Base-by-base conservation (phyloP, 345 rosid species). In the Hypericum perforatum region DNA sequence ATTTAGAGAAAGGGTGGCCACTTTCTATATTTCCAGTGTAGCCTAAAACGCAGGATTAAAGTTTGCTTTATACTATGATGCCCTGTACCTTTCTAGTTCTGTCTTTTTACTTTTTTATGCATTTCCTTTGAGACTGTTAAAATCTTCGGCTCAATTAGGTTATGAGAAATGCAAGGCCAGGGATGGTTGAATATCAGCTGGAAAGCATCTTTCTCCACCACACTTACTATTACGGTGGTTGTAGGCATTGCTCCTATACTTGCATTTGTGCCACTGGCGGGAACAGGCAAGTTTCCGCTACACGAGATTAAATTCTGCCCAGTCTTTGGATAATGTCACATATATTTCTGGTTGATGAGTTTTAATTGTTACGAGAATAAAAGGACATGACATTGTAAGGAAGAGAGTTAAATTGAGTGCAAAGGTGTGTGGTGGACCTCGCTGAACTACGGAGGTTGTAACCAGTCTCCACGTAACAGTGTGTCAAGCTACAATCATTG, bases 191-290 rank as follows among this genome's bases (percentile, higher is more conserved):
- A 65, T 90, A 90, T 77, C 95, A 86, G 73, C 69, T 86, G 79
- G 95, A 90, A 70, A 90, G 97, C 76, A 74, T 77, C 73, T 90
- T 90, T 79, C 80, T 84, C 64, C 95, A 90, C 68, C 95, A 90
- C 71, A 82, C 81, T 16, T 86, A 86, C 67, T 82, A 86, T 91
- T 84, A 82, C 46, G 95, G 97, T 56, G 94, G 97, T 47, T 90
- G 97, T 63, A 79, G 97, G 78, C 94, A 84, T 64, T 84, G 94
- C 74, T 86, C 95, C 16, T 90, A 90, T 71, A 90, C 95, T 32
- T 86, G 97, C 67, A 82, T 90, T 11, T 90, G 95, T 67, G 97
- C 97, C 44, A n/a, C 97, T 41, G 97, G 97, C 57, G 97, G 78
- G 54, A 90, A 82, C 58, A 80, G 97, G 94, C 81, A 60, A 65